Base-by-base conservation (phyloP, 2,329 filamentous ascomycete genomes). In the Xylaria digitata region DNA sequence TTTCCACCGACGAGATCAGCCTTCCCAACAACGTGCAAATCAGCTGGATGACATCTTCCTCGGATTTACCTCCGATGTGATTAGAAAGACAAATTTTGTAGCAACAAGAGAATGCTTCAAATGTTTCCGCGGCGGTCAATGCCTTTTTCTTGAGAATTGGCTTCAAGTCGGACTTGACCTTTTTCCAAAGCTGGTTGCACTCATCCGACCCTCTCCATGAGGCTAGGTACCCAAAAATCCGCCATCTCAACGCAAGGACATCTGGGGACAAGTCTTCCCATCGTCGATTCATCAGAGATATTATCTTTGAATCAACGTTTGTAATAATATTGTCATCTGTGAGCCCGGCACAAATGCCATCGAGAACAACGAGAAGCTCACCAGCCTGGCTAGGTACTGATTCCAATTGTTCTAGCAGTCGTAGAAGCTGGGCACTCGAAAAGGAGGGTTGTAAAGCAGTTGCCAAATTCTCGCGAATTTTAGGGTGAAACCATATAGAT, bases 311-410 rank as follows among this genome's bases (percentile, higher is more conserved):
- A 9, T 76, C 74, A 46, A 78, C 67, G 8, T 63, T 67, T 57
- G 76, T 72, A 13, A 78, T 76, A 45, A 75, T 74, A 5, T 76
- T 75, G 53, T 80, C 78, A 49, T 76, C 71, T 8, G 67, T 73
- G 11, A 82, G 71, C n/a, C 80, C 78, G 5, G 74, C 73, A 49
- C 78, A 75, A 54, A 82, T 75, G 19, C 78, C 79, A 56, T 81
- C 79, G 17, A 81, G 72, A 30, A 82, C 74, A 17, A 81, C 74
- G n/a, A 78, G 65, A 49, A 75, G 74, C 15, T 75, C 74, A 62
- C 75, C 74, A 7, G n/a, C 61, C 56, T 74, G 56, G 17, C 63
- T 48, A 52, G 70, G 63, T 60, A 77, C 66, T 13, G 68, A 65
- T 17, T 74, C 71, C 11, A 82, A 64, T 69, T 74, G 77, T 9